Percentiles rank a stretch among this genome's conserved stretches.
Conservation (phyloP, 345 rosid genomes). For the Eucalyptus coolabah region DNA sequence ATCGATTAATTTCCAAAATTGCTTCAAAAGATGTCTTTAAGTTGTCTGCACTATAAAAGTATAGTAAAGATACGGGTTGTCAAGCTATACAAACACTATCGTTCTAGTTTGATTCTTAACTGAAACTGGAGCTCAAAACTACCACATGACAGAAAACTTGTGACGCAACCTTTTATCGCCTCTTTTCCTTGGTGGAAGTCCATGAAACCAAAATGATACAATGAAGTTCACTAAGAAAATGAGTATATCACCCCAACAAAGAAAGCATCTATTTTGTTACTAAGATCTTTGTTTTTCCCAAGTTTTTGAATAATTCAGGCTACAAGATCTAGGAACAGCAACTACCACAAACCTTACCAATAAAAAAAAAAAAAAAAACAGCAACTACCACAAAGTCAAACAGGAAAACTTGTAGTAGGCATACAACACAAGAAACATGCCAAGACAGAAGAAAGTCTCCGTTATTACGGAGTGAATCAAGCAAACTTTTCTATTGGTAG, state of each 20-base stretch:
- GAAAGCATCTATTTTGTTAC: not conserved
- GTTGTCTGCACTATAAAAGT: not conserved
- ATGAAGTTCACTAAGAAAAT: not conserved
- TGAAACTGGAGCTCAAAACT: not conserved
- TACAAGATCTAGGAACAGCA: not conserved
- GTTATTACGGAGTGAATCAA: not conserved
- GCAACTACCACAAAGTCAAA: not conserved
- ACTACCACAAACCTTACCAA: no score
- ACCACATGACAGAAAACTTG: not conserved
- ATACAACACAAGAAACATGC: not conserved
- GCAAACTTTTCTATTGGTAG: not conserved
- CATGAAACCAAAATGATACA: not conserved
- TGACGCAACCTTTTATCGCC: not conserved
- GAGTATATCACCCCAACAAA: not conserved
- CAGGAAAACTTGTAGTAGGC: not conserved
- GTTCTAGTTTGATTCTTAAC: not conserved
- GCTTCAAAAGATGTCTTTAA: not conserved
- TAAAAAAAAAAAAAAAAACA: no score
- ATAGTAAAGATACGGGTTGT: not conserved
- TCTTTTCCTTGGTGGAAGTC: not conserved
- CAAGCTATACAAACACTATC: not conserved
- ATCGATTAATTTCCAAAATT: not conserved
- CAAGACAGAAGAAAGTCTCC: not conserved
- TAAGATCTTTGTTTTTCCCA: not conserved
- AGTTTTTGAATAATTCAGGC: not conserved